A percentile compares a stretch with the other conserved stretches of the same genome.
phyloP scores from a whole-genome alignment of 2,329 filamentous ascomycete genomes.

The Trichoderma asperellum region DNA sequence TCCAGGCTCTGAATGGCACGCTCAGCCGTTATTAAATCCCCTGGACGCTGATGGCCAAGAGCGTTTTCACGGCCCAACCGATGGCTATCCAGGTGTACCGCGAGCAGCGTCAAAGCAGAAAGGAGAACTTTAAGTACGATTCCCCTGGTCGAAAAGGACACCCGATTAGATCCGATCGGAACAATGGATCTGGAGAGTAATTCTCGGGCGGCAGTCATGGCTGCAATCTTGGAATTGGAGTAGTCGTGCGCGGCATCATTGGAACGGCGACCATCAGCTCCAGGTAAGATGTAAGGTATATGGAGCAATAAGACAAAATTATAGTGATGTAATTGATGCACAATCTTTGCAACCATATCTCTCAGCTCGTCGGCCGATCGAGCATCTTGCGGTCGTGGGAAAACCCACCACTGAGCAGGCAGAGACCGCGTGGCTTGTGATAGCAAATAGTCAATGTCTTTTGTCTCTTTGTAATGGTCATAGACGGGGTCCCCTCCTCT shows the following conservation, averaged over 20 bases:
- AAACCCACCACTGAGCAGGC: constrained; percentile 44
- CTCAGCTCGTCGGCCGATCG: constrained; percentile 32
- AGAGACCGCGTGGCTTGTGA: constrained; percentile 39
- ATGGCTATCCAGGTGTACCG: constrained; percentile 7
- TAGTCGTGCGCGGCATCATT: not conserved
- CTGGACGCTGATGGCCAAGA: constrained; percentile 1
- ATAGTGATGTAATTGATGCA: constrained; percentile 44
- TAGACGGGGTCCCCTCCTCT: constrained; percentile 31
- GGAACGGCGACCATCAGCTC: not conserved
- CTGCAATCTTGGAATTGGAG: constrained; percentile 3
- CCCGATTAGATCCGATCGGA: not conserved
- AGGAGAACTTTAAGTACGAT: constrained; percentile 4
- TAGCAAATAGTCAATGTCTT: constrained; percentile 42
- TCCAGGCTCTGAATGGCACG: not conserved
- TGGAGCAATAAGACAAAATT: constrained; percentile 46
- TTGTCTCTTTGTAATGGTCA: constrained; percentile 31
- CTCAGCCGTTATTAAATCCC: not conserved
- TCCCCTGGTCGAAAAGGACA: not conserved
- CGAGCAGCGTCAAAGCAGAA: not conserved
- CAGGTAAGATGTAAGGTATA: constrained; percentile 44
- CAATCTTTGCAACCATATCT: constrained; percentile 40
- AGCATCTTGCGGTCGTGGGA: constrained; percentile 37
- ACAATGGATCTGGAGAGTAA: not conserved
- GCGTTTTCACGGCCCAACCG: not conserved
- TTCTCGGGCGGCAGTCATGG: constrained; percentile 7